These are phyloP conservation scores for Komagataella pseudopastoris DNA, from an alignment of 805 yeast genomes.

Conservation along the genomic window DNA sequence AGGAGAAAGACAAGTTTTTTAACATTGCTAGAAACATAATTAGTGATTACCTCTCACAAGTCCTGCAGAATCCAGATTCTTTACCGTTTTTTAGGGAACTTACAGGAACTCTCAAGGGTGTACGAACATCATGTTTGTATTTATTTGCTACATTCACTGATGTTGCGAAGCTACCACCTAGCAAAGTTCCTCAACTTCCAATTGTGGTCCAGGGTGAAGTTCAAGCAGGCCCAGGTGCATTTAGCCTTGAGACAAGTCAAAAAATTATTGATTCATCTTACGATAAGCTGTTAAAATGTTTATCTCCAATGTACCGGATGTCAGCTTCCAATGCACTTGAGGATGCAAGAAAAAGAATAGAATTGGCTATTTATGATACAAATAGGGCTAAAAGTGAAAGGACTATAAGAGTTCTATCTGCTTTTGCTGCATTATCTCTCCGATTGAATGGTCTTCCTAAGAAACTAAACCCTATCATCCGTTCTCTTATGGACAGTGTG, in stretches of 20 bases:
- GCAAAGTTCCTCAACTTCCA: constrained; percentile 70
- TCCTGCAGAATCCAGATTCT: constrained; percentile 14
- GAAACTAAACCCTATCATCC: constrained; percentile 78
- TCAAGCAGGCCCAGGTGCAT: constrained; percentile 91
- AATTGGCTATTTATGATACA: constrained; percentile 57
- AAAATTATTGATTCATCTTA: constrained; percentile 49
- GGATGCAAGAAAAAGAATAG: constrained; percentile 62
- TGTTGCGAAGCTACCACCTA: constrained; percentile 56
- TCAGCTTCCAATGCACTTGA: constrained; percentile 60
- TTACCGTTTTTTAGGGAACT: constrained; percentile 65
- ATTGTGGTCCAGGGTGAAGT: constrained; percentile 88
- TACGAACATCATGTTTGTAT: constrained; percentile 80
- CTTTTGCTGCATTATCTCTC: constrained; percentile 64
- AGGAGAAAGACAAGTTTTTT: constrained; percentile 5
- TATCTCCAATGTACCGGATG: constrained; percentile 61
- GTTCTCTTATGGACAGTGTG: constrained; percentile 85
- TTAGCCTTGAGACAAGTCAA: constrained; percentile 67
- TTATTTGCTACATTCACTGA: constrained; percentile 67
- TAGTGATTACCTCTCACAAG: constrained; percentile 25
- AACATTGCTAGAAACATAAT: constrained; percentile 3
- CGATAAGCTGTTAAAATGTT: constrained; percentile 43
- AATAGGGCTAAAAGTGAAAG: constrained; percentile 34
- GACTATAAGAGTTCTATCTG: constrained; percentile 50
- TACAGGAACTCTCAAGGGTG: constrained; percentile 73
- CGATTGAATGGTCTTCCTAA: constrained; percentile 59